Conservation (phyloP, 2,329 filamentous ascomycete species). For the Coniosporium uncinatum region DNA sequence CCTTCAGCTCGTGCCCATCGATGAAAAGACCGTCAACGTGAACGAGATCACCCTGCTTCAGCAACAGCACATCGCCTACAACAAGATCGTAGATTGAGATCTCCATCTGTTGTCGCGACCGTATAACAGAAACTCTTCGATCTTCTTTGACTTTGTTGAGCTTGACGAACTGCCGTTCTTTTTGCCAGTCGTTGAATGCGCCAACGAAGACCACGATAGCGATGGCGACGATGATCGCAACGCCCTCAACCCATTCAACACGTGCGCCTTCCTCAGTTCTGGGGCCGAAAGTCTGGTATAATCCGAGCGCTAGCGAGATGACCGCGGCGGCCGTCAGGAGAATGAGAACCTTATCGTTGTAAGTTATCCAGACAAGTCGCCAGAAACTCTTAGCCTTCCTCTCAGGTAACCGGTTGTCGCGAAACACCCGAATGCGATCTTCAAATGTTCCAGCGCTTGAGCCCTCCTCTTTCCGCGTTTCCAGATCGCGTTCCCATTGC, state of each 20-base stretch:
- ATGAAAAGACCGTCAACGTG: conserved; percentile 70
- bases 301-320: conserved; percentile 69
- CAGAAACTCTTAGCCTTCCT: conserved; percentile 65
- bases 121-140: conserved; percentile 65
- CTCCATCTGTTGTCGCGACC: conserved; percentile 65
- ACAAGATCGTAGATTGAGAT: conserved; percentile 67
- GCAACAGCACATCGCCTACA: conserved; percentile 67
- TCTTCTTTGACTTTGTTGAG: conserved; percentile 78
- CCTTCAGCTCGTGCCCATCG: conserved; percentile 61
- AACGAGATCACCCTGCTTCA: conserved; percentile 69
- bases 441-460: conserved; percentile 27
- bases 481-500: background rate
- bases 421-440: conserved; percentile 67
- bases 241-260: conserved; percentile 78
- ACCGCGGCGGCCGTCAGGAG: conserved; percentile 64
- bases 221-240: conserved; percentile 74
- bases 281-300: conserved; percentile 64
- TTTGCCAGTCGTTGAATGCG: conserved; percentile 78
- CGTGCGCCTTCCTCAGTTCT: conserved; percentile 47
- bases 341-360: conserved; percentile 77
- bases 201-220: conserved; percentile 71
- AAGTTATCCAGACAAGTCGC: conserved; percentile 73
- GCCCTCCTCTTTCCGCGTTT: too few relatives aligned
- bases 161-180: conserved; percentile 76
- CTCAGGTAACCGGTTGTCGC: conserved; percentile 63